Evolutionary conservation across 805 yeast species (phyloP), one percentile per base, ranked within the genome.

Genomic region (Cyberlindnera xylosilytica): DNA sequence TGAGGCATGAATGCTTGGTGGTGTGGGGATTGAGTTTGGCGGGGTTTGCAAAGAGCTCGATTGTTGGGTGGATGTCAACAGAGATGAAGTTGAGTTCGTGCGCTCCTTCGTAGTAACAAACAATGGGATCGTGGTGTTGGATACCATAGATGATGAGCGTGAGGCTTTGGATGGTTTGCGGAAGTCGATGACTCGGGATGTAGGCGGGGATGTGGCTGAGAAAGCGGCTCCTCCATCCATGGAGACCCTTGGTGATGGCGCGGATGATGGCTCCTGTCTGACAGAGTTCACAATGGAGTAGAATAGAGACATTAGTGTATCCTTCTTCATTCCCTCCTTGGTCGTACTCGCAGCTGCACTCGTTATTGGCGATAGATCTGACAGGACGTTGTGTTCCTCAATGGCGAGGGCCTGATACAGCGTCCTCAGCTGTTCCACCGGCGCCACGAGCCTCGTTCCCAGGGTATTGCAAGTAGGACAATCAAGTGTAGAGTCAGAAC

Each of bases 271-370:
- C 3, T 50, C 45, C 32, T 39, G 41, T 19, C 37, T 42, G 23
- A 50, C 47, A 6, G 45, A 24, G 29, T 51, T 53, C 4, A 68
- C 67, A 17, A 64, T 53, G 9, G 58, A 48, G 39, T 64, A 66
- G 41, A 65, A 65, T 20, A 65, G 41, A 3, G 66, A 60, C 31
- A 64, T 38, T 15, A 64, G 47, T 0, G 61, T 49, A 22, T 63
- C 61, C 32, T 58, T 61, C 31, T 54, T 58, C 11, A 38, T 35
- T 11, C 63, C 61, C 32, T 58, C 60, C 28, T 54, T 58, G 9
- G 39, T 32, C 4, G 41, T 24, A 23, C 45, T 41, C 2, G 42
- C 42, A 3, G 41, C 13, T 2, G 45, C 31, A 20, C 40, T 34
- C 10, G 48, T 28, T 10, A 38, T 44, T 3, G 48, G 48, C 1